A percentile compares a stretch with the other conserved stretches of the same genome.
Conservation (phyloP, 305 asterid genomes). For the Euphrasia arctica region DNA sequence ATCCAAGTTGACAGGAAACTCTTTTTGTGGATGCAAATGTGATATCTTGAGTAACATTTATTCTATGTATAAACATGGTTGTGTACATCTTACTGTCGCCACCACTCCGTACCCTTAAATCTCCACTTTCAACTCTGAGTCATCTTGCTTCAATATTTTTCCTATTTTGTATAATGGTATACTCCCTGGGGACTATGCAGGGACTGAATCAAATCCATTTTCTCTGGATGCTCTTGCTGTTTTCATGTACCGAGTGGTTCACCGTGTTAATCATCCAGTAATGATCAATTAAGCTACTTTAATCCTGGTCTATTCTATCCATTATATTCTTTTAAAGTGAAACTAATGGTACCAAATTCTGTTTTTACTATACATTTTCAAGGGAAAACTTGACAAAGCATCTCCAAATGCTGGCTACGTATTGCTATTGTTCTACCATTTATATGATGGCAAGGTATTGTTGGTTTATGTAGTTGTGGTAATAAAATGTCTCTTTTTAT, state of each 20-base stretch:
- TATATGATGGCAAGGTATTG: conserved; percentile 91
- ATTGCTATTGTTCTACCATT: conserved; percentile 88
- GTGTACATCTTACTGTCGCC: conserved; percentile 2
- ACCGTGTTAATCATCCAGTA: conserved; percentile 95
- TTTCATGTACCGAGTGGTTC: conserved; percentile 80
- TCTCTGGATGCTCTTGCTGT: conserved; percentile 93
- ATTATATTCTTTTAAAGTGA: conserved; percentile 8
- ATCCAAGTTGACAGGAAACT: too few species aligned
- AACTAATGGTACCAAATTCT: conserved; percentile 26
- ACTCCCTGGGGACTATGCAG: conserved; percentile 38
- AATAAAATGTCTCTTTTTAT: not conserved
- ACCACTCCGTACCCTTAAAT: too few species aligned
- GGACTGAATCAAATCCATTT: conserved; percentile 87
- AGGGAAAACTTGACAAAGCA: conserved; percentile 97
- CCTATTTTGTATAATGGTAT: conserved; percentile 19
- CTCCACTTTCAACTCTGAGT: conserved; percentile 2
- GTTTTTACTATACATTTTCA: conserved; percentile 30
- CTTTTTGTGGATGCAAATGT: not conserved
- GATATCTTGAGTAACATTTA: not conserved
- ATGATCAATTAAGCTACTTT: conserved; percentile 26
- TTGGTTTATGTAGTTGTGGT: conserved; percentile 14
- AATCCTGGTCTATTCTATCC: conserved; percentile 14
- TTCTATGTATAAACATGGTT: not conserved
- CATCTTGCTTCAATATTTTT: conserved; percentile 20
- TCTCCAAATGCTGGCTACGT: conserved; percentile 91